Conservation (phyloP, 129 eudicot species). For the Chrysanthemum makinoi region DNA sequence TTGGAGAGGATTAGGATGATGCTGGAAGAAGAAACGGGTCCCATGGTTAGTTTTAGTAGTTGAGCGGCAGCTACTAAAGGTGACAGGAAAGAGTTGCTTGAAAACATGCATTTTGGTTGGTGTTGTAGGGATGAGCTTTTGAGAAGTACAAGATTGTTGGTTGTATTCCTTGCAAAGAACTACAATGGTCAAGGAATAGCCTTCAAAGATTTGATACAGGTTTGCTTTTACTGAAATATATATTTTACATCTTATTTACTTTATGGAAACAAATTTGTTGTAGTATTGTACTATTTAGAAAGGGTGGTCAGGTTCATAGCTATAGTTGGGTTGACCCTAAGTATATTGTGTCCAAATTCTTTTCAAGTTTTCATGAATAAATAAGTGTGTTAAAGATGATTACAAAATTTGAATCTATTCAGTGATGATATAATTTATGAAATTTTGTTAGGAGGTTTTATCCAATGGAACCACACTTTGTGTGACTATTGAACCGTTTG, state of each 20-base stretch:
- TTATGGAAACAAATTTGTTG: background rate
- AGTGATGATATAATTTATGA: too few relatives aligned
- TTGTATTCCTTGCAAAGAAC: conserved; percentile 61
- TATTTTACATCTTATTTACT: background rate
- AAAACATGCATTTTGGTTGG: conserved; percentile 70
- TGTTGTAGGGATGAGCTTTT: conserved; percentile 78
- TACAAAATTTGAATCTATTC: too few relatives aligned
- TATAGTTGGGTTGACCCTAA: background rate
- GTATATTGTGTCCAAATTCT: too few relatives aligned
- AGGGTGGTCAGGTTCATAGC: background rate
- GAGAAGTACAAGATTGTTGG: conserved; percentile 73
- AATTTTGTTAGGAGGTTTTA: too few relatives aligned
- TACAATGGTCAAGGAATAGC: conserved; percentile 69
- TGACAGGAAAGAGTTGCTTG: conserved; percentile 55
- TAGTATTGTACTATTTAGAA: background rate
- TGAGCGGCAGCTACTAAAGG: conserved; percentile 70
- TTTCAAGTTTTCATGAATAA: too few relatives aligned
- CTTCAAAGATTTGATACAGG: conserved; percentile 84
- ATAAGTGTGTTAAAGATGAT: too few relatives aligned
- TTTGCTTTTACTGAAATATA: conserved; percentile 15
- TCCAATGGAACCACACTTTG: too few relatives aligned
- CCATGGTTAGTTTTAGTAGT: conserved; percentile 50
- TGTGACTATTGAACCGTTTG: too few relatives aligned
- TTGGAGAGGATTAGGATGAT: conserved; percentile 55
- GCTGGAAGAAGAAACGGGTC: conserved; percentile 66